Conservation (phyloP, 1,284 basidiomycete species). For the Naganishia sp. region DNA sequence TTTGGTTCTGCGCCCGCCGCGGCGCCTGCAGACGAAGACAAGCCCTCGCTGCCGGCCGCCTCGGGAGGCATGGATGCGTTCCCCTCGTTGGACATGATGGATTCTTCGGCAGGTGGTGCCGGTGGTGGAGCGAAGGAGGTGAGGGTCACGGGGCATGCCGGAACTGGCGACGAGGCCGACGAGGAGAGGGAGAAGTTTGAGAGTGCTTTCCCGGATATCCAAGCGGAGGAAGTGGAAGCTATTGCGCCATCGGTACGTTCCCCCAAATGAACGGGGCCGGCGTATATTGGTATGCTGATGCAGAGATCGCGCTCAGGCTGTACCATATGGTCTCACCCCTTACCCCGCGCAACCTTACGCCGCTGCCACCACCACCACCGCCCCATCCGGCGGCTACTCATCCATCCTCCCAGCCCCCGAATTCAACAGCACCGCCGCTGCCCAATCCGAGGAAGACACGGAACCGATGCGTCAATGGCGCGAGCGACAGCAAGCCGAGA, state of each 20-base stretch:
- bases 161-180: slow-evolving; percentile 55
- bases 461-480: slow-evolving; percentile 89
- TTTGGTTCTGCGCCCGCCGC: slow-evolving; percentile 13
- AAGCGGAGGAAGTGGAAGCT: slow-evolving; percentile 58
- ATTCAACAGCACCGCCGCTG: slow-evolving; percentile 48
- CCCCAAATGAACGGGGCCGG: slow-evolving; percentile 25
- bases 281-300: neutral
- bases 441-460: slow-evolving; percentile 71
- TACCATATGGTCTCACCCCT: slow-evolving; percentile 52
- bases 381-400: slow-evolving; percentile 59
- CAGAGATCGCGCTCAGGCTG: slow-evolving; percentile 18
- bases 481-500: slow-evolving; percentile 81
- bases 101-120: slow-evolving; percentile 6
- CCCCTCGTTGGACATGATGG: slow-evolving; percentile 42
- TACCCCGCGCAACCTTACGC: slow-evolving; percentile 41
- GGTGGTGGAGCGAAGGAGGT: slow-evolving; percentile 55
- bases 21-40: neutral
- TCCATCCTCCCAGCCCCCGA: slow-evolving; percentile 63
- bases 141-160: slow-evolving; percentile 69
- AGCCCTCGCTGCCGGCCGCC: slow-evolving; percentile 38
- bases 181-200: slow-evolving; percentile 89
- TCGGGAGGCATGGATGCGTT: slow-evolving; percentile 49
- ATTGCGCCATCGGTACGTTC: slow-evolving; percentile 18
- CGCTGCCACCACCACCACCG: slow-evolving; percentile 46
- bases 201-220: slow-evolving; percentile 85